phyloP scores from a whole-genome alignment of 208 protist species.

The Acanthamoeba culbertsoni region DNA sequence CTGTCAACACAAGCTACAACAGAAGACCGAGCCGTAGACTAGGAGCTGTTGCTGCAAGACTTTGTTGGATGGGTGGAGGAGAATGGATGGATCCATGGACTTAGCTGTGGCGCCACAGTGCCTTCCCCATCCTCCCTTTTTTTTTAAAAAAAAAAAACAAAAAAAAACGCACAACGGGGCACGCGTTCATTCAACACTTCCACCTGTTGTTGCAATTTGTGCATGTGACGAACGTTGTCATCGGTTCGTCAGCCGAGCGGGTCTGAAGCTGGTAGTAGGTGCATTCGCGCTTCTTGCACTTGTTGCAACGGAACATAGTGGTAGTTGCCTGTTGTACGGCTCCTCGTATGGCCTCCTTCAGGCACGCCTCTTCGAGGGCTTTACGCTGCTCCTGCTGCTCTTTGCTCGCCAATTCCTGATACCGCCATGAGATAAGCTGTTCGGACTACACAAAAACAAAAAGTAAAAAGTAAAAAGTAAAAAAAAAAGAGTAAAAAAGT shows the following conservation, averaged over 20 bases:
- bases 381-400: background rate
- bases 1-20: too few relatives aligned
- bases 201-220: conserved; percentile 92
- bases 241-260: conserved; percentile 97
- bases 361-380: background rate
- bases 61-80: too few relatives aligned
- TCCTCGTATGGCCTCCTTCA: background rate
- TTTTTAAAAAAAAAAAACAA: too few relatives aligned
- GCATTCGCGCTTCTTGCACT: conserved; percentile 2
- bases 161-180: too few relatives aligned
- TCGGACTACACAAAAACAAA: background rate
- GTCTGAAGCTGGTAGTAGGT: conserved; percentile 95
- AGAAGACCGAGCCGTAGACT: too few relatives aligned
- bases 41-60: too few relatives aligned
- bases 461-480: background rate
- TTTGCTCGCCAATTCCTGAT: background rate
- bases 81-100: too few relatives aligned
- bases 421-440: too few relatives aligned
- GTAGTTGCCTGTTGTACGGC: background rate
- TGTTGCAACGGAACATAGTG: background rate
- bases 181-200: too few relatives aligned
- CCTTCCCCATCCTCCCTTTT: too few relatives aligned
- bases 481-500: background rate
- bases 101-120: too few relatives aligned
- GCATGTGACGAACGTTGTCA: conserved; percentile 96